Evolutionary conservation across 345 rosid genomes (phyloP), one percentile per base, ranked within the genome.

Genomic region (Zanthoxylum bungeanum): DNA sequence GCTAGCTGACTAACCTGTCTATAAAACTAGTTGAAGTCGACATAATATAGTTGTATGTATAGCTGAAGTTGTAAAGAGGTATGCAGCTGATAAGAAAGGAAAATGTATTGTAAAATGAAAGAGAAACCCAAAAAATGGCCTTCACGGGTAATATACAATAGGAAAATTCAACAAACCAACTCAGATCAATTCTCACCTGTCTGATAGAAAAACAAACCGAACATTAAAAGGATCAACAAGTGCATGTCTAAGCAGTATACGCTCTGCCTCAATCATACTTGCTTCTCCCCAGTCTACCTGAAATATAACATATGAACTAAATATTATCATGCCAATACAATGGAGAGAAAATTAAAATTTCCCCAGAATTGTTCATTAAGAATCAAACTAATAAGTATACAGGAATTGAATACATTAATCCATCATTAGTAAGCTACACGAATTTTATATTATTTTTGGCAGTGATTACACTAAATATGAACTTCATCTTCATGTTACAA

Each of bases 261-360:
- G 97, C 81, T 95, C 99, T 31, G 98, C 99, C 85, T 86, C 88
- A 59, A 95, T 89, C 99, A 92, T 95, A 76, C 82, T 91, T 55
- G 99, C 83, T 82, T 77, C 94, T 69, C 99, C 99, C 99, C 99
- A 95, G 37, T 95, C 98, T 67, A 95, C 96, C 99, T 95, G 87
- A 71, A 79, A 81, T 24, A 21, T 28, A 70, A 51, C 42, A 22
- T 33, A 57, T 14, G 37, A 68, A 53, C 39, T 12, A 60, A 77
- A 72, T n/a, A 44, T 39, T 28, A 65, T 51, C 70, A 68, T 37
- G 44, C 34, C 58, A 58, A 56, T 7, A 57, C 47, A 52, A 42
- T 17, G 4, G 9, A 63, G 22, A 39, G 10, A 33, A 14, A 24
- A 62, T 62, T 24, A 16, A 25, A 39, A 39, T 62, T 39, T 62